phyloP scores from a whole-genome alignment of 371 early-diverging fungal species.

The Dichotomocladium elegans region DNA sequence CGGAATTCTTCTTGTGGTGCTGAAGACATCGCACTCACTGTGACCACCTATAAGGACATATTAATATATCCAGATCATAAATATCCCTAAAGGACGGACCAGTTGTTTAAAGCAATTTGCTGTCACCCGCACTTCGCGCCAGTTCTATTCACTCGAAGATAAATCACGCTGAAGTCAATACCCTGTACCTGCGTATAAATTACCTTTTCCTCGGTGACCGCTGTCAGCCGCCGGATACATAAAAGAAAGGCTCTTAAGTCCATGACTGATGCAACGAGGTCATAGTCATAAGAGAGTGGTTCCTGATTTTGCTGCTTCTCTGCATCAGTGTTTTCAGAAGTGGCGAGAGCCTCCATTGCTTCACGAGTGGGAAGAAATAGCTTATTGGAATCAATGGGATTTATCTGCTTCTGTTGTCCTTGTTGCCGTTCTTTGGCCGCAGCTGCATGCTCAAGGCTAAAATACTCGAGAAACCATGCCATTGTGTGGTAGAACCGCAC shows the following conservation, averaged over 20 bases:
- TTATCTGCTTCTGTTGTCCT: not conserved
- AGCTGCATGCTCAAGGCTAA: constrained; percentile 15
- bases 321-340: not conserved
- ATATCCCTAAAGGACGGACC: constrained; percentile 21
- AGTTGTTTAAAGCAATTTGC: constrained; percentile 64
- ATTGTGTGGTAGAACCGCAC: constrained; percentile 28
- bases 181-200: not conserved
- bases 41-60: constrained; percentile 33
- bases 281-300: constrained; percentile 40
- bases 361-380: not conserved
- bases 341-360: not conserved
- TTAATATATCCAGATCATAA: not conserved
- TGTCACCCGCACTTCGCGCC: constrained; percentile 45
- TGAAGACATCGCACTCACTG: constrained; percentile 48
- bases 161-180: not conserved
- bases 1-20: constrained; percentile 48
- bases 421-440: constrained; percentile 9
- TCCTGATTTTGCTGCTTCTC: constrained; percentile 1
- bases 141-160: not conserved
- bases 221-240: constrained; percentile 46
- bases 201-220: constrained; percentile 47
- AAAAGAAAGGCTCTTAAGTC: constrained; percentile 49
- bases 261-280: constrained; percentile 51
- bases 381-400: not conserved
- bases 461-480: constrained; percentile 38